These are phyloP conservation scores for Schizothecium vesticola DNA, from an alignment of 495 filamentous ascomycete genomes.

Conservation along the genomic window DNA sequence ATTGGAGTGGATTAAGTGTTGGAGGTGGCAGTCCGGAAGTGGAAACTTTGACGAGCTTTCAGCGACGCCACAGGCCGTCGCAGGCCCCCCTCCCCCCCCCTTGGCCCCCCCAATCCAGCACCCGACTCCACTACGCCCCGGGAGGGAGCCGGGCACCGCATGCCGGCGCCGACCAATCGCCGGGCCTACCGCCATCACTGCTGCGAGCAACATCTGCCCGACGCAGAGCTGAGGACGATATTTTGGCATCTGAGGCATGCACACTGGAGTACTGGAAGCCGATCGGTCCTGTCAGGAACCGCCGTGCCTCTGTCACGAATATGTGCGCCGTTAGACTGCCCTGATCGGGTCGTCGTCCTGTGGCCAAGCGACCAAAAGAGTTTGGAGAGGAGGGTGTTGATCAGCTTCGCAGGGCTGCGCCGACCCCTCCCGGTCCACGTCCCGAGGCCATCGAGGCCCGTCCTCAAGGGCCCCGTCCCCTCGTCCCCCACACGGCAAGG, in stretches of 20 bases:
- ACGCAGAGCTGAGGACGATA: conserved; percentile 18
- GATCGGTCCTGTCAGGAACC: conserved; percentile 3
- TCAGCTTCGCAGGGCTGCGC: conserved; percentile 24
- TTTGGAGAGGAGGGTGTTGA: conserved; percentile 5
- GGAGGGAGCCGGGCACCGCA: conserved; percentile 23
- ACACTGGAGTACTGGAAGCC: neutral
- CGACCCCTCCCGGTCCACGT: neutral
- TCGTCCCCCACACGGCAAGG: neutral
- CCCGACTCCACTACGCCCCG: conserved; percentile 10
- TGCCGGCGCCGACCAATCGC: conserved; percentile 19
- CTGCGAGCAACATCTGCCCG: neutral
- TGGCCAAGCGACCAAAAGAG: conserved; percentile 10
- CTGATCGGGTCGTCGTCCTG: neutral
- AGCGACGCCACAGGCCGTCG: conserved; percentile 24
- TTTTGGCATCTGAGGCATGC: neutral
- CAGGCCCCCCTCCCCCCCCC: conserved; percentile 14
- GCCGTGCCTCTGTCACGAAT: neutral
- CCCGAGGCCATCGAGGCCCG: neutral
- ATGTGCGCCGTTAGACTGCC: conserved; percentile 4
- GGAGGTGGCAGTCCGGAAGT: conserved; percentile 16
- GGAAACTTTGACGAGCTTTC: conserved; percentile 30
- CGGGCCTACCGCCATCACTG: neutral
- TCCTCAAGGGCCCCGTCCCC: neutral
- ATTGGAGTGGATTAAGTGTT: neutral
- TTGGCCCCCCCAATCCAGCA: conserved; percentile 6